Evolutionary conservation across 2,329 filamentous ascomycete species (phyloP), one percentile per base, ranked within the genome.

Genomic region (Clonostachys rhizophaga): DNA sequence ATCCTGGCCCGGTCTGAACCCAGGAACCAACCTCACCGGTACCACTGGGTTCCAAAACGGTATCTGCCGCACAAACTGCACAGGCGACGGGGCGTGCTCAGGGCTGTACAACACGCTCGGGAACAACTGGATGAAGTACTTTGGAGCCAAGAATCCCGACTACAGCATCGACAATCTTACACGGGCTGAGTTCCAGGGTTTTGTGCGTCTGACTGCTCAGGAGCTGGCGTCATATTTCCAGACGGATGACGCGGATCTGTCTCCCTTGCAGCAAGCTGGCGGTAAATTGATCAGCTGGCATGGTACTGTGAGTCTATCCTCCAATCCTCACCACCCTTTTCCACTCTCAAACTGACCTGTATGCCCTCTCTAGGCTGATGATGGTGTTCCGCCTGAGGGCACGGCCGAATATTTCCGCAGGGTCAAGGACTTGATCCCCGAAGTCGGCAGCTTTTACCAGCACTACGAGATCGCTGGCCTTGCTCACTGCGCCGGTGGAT

Each of bases 281-380:
- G 65, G 66, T 20, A 72, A 72, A 55, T 42, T 72, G 4, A 24
- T 73, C 17, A 58, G 67, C 40, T 72, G 63, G 54, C 69, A 73
- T 50, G 69, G 70, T n/a, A 49, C 62, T 10, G 50, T 42, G 12
- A 37, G 40, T 40, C 7, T 18, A 34, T 16, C 3, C 12, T 20
- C n/a, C 6, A 45, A 8, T 30, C 24, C 8, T 30, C 14, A 16
- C 1, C 18, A 16, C 34, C 18, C 10, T 16, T 14, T 13, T 12
- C 12, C 12, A 8, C 9, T 2, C 44, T 46, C 18, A 40, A n/a
- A 2, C 16, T 18, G 36, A 36, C 44, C 18, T 3, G 8, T n/a
- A 6, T 10, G 9, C 24, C 9, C 24, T 9, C 8, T 30, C 8
- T 30, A 30, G 24, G 24, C 24, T 30, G 24, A 30, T 30, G 24